Evolutionary conservation across 1,139 yeast genomes (phyloP).

Genomic region (Geotrichum bryndzae): DNA sequence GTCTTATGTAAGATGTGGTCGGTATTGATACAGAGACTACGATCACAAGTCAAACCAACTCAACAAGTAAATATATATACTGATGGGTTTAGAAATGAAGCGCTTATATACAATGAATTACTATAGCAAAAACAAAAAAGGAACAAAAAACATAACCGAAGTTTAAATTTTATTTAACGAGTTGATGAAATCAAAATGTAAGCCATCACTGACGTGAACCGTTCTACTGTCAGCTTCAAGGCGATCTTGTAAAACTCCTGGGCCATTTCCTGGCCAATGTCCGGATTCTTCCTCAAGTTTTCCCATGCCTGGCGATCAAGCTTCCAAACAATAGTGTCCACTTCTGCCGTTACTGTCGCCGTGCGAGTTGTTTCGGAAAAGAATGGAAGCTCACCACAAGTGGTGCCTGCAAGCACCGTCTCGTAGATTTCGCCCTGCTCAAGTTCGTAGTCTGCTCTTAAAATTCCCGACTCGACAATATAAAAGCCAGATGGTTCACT

Average conservation of each 20-base stretch:
- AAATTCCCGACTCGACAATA: constrained; percentile 68
- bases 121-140: background rate
- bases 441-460: constrained; percentile 54
- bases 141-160: background rate
- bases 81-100: background rate
- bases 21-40: background rate
- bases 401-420: constrained; percentile 80
- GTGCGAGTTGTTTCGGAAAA: constrained; percentile 42
- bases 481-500: constrained; percentile 44
- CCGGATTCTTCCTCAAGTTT: constrained; percentile 39
- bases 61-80: background rate
- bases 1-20: background rate
- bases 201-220: constrained; percentile 48
- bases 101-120: background rate
- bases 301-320: constrained; percentile 46
- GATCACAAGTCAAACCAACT: background rate
- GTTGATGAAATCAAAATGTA: constrained; percentile 30
- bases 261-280: constrained; percentile 50
- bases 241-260: constrained; percentile 64
- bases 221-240: constrained; percentile 59
- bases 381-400: constrained; percentile 70
- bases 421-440: constrained; percentile 59
- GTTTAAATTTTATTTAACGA: background rate
- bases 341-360: constrained; percentile 40
- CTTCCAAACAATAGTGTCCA: constrained; percentile 69